These are phyloP conservation scores for Allium sativum DNA, from an alignment of 106 monocot species.

Conservation along the genomic window DNA sequence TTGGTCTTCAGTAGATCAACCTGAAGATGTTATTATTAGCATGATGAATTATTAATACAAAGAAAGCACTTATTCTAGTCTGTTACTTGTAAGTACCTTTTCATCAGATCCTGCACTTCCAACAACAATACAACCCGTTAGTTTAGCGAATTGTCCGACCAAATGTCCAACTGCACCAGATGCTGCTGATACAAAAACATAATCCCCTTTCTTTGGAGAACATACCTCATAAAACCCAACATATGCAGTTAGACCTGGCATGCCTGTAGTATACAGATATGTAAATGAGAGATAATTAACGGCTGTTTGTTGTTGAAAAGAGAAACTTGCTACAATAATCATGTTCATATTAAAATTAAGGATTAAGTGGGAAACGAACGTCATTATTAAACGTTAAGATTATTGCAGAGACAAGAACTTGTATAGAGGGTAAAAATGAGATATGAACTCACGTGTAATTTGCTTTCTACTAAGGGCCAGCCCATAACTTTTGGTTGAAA, in stretches of 20 bases:
- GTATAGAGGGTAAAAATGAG: too few species aligned
- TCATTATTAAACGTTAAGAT: too few species aligned
- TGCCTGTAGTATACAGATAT: conserved; percentile 4
- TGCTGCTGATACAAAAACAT: conserved; percentile 14
- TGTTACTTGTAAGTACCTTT: not conserved
- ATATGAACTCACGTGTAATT: too few species aligned
- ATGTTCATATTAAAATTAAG: too few species aligned
- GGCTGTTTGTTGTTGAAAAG: too few species aligned
- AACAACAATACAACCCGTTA: conserved; percentile 14
- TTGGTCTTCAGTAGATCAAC: conserved; percentile 36
- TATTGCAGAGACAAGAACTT: too few species aligned
- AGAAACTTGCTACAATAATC: too few species aligned
- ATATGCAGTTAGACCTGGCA: conserved; percentile 15
- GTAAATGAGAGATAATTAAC: not conserved
- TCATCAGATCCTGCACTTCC: conserved; percentile 13
- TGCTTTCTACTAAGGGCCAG: too few species aligned
- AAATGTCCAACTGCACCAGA: conserved; percentile 12
- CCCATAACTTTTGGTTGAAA: too few species aligned
- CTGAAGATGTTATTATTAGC: conserved; percentile 9
- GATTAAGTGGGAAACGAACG: too few species aligned
- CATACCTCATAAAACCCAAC: conserved; percentile 15
- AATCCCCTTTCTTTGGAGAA: conserved; percentile 14
- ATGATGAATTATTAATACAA: not conserved
- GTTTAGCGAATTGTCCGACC: conserved; percentile 17
- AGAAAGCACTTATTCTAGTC: not conserved